These are phyloP conservation scores for Allium fistulosum DNA, from an alignment of 106 monocot species.

Conservation along the genomic window DNA sequence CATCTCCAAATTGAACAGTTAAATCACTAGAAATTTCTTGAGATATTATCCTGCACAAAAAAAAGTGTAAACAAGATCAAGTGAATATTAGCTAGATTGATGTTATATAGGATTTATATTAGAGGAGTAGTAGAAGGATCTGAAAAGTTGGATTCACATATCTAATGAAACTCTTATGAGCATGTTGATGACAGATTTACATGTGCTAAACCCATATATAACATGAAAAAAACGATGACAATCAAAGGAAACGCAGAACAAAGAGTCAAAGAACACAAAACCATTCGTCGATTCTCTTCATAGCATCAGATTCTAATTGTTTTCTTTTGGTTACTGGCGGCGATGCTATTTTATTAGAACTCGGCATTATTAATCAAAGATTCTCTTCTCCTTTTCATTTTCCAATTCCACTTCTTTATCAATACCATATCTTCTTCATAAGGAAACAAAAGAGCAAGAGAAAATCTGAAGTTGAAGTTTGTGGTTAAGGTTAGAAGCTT, in stretches of 20 bases:
- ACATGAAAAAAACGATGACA: background rate
- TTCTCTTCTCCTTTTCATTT: background rate
- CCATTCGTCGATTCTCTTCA: constrained; percentile 70
- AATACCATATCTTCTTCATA: background rate
- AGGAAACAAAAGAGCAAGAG: background rate
- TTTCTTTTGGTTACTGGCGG: constrained; percentile 18
- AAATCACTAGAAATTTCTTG: constrained; percentile 72
- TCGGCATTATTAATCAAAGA: constrained; percentile 6
- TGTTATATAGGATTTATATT: too few species aligned
- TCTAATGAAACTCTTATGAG: too few species aligned
- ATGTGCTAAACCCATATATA: too few species aligned
- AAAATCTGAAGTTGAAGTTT: background rate
- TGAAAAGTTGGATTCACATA: too few species aligned
- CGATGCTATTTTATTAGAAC: constrained; percentile 12
- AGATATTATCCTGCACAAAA: constrained; percentile 50
- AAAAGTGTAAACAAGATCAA: background rate
- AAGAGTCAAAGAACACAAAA: constrained; percentile 1
- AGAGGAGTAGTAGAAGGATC: too few species aligned
- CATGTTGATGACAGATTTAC: too few species aligned
- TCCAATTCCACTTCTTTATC: background rate
- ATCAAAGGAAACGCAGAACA: background rate
- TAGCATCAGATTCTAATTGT: constrained; percentile 33
- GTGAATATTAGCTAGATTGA: too few species aligned
- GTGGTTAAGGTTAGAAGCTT: constrained; percentile 5
- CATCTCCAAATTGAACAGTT: constrained; percentile 44